These are phyloP conservation scores for Penicillium psychrosexuale DNA, from an alignment of 2,329 filamentous ascomycete species.

Conservation along the genomic window DNA sequence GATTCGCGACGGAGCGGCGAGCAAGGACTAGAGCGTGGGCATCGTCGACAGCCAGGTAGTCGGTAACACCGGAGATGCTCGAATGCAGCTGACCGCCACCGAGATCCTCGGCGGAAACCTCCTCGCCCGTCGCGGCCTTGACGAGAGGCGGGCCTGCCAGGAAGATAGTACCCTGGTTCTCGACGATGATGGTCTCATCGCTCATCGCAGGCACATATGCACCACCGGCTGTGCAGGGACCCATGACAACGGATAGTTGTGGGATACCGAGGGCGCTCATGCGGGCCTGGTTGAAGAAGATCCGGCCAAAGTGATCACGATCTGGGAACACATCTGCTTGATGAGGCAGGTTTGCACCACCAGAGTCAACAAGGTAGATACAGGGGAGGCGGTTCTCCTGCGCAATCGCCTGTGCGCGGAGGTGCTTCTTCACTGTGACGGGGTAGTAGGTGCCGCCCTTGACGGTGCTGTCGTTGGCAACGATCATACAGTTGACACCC, in stretches of 20 bases:
- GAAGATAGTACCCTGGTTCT: constrained; percentile 96
- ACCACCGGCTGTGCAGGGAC: constrained; percentile 90
- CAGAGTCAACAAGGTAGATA: constrained; percentile 94
- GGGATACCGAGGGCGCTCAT: constrained; percentile 89
- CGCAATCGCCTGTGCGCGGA: constrained; percentile 86
- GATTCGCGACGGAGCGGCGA: constrained; percentile 76
- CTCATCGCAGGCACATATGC: constrained; percentile 97
- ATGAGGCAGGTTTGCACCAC: constrained; percentile 89
- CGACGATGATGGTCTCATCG: constrained; percentile 94
- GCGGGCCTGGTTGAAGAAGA: constrained; percentile 96
- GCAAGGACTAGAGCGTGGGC: constrained; percentile 86
- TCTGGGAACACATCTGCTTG: constrained; percentile 97
- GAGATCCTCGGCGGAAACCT: constrained; percentile 84
- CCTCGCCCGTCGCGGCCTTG: constrained; percentile 92
- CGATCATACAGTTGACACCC: constrained; percentile 86
- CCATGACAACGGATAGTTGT: constrained; percentile 95
- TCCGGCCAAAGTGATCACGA: constrained; percentile 89
- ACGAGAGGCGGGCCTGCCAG: constrained; percentile 90
- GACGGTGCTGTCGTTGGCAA: constrained; percentile 94
- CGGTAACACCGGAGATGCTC: constrained; percentile 86
- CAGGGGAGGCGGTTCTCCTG: constrained; percentile 80
- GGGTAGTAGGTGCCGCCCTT: constrained; percentile 97
- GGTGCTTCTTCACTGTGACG: constrained; percentile 95
- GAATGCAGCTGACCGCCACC: constrained; percentile 88
- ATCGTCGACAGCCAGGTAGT: constrained; percentile 92